phyloP scores from a whole-genome alignment of 345 rosid species.

The Euclidium syriacum region DNA sequence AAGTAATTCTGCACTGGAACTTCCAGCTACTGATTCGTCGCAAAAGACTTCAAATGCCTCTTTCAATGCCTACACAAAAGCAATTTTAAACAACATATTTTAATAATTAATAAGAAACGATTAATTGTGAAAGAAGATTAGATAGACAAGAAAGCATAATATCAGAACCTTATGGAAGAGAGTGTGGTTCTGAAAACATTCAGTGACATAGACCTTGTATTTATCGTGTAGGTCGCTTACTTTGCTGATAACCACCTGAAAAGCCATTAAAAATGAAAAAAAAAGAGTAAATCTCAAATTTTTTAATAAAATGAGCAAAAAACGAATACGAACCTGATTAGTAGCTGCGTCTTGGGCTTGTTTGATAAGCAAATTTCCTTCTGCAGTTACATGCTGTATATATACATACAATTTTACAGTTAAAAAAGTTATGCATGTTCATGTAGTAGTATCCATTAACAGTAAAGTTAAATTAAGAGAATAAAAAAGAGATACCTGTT shows the following conservation, averaged over 20 bases:
- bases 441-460: neutral
- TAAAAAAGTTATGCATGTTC: no score
- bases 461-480: neutral
- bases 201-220: constrained; percentile 63
- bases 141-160: neutral
- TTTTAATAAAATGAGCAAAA: neutral
- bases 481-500: constrained; percentile 53
- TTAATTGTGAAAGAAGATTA: constrained; percentile 11
- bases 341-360: constrained; percentile 95
- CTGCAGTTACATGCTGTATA: constrained; percentile 80
- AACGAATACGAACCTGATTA: constrained; percentile 51
- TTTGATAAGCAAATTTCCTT: constrained; percentile 82
- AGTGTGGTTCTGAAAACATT: constrained; percentile 72
- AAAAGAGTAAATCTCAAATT: neutral
- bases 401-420: neutral
- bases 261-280: constrained; percentile 21
- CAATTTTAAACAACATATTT: no score
- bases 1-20: constrained; percentile 38
- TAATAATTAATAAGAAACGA: neutral
- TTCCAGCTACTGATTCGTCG: constrained; percentile 37
- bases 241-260: constrained; percentile 76
- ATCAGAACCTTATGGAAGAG: constrained; percentile 66
- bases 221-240: constrained; percentile 84
- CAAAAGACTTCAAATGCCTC: constrained; percentile 41
- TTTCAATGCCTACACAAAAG: constrained; percentile 36